phyloP scores from a whole-genome alignment of 805 yeast species.

The Pichia deserticola region DNA sequence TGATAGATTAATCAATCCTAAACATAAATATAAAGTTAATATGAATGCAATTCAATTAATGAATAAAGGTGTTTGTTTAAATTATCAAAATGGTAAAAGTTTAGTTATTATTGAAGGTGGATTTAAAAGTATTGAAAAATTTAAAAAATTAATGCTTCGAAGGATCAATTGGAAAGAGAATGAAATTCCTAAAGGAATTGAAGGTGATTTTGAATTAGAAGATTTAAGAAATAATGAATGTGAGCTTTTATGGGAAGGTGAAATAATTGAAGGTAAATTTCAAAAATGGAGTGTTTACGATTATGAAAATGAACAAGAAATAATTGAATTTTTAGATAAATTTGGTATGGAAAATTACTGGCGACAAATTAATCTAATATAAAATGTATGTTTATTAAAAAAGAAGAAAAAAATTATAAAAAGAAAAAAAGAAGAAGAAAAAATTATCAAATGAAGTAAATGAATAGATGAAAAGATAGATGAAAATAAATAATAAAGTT shows the following conservation, averaged over 20 bases:
- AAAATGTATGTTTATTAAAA: neutral
- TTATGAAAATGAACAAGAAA: constrained; percentile 43
- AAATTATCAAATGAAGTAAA: no score
- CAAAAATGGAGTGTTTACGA: constrained; percentile 62
- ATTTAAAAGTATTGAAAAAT: constrained; percentile 50
- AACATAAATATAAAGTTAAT: constrained; percentile 68
- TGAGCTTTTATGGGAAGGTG: constrained; percentile 65
- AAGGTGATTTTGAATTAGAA: constrained; percentile 13
- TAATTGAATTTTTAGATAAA: constrained; percentile 37
- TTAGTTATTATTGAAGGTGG: constrained; percentile 75
- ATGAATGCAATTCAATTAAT: constrained; percentile 69
- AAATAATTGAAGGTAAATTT: constrained; percentile 44
- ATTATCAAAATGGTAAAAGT: constrained; percentile 38
- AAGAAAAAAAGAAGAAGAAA: no score
- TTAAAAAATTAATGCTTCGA: constrained; percentile 48
- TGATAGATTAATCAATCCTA: constrained; percentile 48
- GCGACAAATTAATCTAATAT: constrained; percentile 17
- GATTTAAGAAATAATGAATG: constrained; percentile 41
- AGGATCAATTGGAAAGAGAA: constrained; percentile 67
- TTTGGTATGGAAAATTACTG: constrained; percentile 56
- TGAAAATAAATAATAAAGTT: neutral
- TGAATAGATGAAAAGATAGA: neutral
- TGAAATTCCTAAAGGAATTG: constrained; percentile 27
- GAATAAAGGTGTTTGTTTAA: constrained; percentile 55
- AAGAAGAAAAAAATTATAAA: no score